Conservation (phyloP, 2,329 filamentous ascomycete species). For the Elsinoe fawcettii region DNA sequence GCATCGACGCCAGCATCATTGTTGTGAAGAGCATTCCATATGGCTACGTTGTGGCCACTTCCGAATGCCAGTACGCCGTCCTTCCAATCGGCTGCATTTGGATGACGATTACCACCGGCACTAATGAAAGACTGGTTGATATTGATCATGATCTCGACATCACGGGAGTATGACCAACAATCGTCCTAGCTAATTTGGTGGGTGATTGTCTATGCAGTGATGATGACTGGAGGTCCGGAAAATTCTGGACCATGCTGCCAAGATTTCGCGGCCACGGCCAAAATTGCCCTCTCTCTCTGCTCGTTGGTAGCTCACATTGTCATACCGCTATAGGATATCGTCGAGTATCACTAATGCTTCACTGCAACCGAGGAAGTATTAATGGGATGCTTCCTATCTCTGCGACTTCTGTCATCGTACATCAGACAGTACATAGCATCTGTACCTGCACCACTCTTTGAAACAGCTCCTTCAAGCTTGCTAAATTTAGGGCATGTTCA, state of each 20-base stretch:
- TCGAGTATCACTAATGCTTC: too few species aligned
- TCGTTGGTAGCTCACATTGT: too few species aligned
- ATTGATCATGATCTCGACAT: background rate
- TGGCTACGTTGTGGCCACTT: constrained; percentile 75
- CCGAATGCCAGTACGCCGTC: constrained; percentile 74
- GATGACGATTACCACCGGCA: constrained; percentile 82
- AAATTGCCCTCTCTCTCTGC: background rate
- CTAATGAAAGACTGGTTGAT: constrained; percentile 48
- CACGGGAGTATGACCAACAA: too few species aligned
- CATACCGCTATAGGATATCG: too few species aligned
- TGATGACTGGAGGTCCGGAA: background rate
- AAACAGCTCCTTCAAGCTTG: background rate
- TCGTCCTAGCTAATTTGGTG: too few species aligned
- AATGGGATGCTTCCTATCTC: too few species aligned
- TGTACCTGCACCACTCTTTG: background rate
- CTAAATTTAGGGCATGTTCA: background rate
- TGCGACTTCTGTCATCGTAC: too few species aligned
- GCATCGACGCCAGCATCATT: constrained; percentile 50
- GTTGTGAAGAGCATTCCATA: constrained; percentile 66
- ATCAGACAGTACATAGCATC: background rate
- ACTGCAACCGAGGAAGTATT: too few species aligned
- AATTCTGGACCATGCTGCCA: background rate
- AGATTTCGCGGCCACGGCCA: background rate
- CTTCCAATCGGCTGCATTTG: constrained; percentile 81
- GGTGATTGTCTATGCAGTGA: too few species aligned